These are phyloP conservation scores for Fusarium nurragi DNA, from an alignment of 2,329 filamentous ascomycete species.

Conservation along the genomic window DNA sequence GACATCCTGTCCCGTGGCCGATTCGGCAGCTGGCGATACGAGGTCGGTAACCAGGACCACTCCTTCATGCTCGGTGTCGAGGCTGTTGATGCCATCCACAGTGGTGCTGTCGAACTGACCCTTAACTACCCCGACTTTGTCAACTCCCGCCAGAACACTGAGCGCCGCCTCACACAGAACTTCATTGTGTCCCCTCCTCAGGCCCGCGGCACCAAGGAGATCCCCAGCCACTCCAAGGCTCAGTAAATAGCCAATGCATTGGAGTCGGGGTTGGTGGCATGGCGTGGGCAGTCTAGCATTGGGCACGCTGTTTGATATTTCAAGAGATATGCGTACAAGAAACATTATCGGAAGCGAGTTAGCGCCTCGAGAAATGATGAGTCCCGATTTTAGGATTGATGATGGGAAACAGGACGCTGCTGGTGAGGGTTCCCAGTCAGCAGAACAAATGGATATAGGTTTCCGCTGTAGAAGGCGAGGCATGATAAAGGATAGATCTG, in stretches of 20 bases:
- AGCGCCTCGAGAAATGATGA: constrained; percentile 37
- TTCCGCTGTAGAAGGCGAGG: constrained; percentile 24
- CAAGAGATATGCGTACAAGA: constrained; percentile 39
- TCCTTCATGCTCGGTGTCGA: constrained; percentile 97
- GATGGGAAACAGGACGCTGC: constrained; percentile 35
- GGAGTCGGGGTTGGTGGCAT: constrained; percentile 30
- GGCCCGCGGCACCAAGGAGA: constrained; percentile 49
- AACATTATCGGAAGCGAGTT: constrained; percentile 35
- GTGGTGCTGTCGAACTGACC: constrained; percentile 88
- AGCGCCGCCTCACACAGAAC: constrained; percentile 56
- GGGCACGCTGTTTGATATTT: constrained; percentile 37
- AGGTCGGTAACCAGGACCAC: constrained; percentile 96
- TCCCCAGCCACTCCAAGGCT: constrained; percentile 53
- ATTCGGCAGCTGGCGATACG: constrained; percentile 98
- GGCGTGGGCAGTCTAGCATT: constrained; percentile 31
- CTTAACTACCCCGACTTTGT: constrained; percentile 98
- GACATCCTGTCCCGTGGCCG: constrained; percentile 96
- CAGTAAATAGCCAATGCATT: constrained; percentile 44
- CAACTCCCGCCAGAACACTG: constrained; percentile 75
- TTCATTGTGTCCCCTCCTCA: constrained; percentile 53
- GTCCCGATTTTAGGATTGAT: constrained; percentile 43
- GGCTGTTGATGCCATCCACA: constrained; percentile 89
- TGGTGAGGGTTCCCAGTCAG: constrained; percentile 36
- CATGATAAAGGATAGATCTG: constrained; percentile 44
- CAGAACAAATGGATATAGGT: constrained; percentile 35